Conservation (phyloP, 208 protist species). For the Acanthamoeba castellanii region DNA sequence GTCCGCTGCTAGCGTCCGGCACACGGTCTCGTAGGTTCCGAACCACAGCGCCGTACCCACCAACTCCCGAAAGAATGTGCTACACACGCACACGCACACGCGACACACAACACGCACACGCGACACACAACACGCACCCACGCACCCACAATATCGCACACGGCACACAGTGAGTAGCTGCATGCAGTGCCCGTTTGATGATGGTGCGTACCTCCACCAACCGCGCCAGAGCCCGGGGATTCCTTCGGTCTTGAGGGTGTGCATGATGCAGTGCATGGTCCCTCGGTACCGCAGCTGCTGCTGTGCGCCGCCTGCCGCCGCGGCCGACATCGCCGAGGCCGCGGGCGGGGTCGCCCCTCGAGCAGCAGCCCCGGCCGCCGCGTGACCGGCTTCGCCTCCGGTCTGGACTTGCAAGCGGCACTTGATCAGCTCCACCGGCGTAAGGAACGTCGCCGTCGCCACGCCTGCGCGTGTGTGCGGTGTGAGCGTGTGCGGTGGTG, state of each 20-base stretch:
- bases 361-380: neutral
- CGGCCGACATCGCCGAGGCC: neutral
- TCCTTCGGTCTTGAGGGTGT: constrained; percentile 44
- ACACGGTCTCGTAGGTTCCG: constrained; percentile 40
- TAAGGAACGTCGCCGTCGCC: constrained; percentile 27
- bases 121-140: neutral
- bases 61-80: constrained; percentile 46
- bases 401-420: constrained; percentile 28
- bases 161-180: too few relatives aligned
- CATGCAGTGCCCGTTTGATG: neutral
- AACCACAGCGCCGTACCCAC: constrained; percentile 24
- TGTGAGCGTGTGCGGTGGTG: neutral
- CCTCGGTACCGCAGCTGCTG: neutral
- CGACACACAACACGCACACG: too few relatives aligned
- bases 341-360: neutral
- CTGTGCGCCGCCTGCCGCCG: neutral
- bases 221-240: neutral
- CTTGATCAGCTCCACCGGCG: constrained; percentile 50
- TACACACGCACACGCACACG: neutral
- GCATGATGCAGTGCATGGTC: constrained; percentile 59
- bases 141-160: neutral
- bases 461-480: neutral
- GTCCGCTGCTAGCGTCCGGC: neutral
- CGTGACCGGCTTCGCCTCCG: neutral
- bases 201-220: constrained; percentile 12